Percentiles rank a stretch among this genome's conserved stretches.
Evolutionary conservation across 495 filamentous ascomycete species (phyloP).

Genomic region (Daldinia concentrica): DNA sequence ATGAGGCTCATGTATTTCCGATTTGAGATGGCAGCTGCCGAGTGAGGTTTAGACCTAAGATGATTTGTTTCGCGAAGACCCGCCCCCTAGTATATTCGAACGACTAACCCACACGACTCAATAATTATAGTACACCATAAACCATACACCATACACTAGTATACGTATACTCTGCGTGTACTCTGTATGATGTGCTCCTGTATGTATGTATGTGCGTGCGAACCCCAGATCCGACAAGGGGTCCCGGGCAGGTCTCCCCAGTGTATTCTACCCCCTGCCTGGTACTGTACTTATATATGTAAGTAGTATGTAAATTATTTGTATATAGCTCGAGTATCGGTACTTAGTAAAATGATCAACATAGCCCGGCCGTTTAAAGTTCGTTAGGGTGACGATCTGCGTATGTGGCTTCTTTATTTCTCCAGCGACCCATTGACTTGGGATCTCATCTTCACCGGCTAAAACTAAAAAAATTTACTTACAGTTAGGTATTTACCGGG

Average conservation of each 20-base stretch:
- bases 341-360: slow-evolving; percentile 8
- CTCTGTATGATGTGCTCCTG: too few relatives aligned
- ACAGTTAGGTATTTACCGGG: too few relatives aligned
- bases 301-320: background rate
- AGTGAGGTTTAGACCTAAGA: slow-evolving; percentile 10
- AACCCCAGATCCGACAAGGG: slow-evolving; percentile 6
- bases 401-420: slow-evolving; percentile 22
- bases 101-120: background rate
- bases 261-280: background rate
- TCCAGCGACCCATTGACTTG: slow-evolving; percentile 27
- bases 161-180: too few relatives aligned
- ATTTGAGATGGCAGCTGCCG: slow-evolving; percentile 30
- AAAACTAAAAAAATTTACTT: slow-evolving; percentile 9
- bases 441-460: slow-evolving; percentile 32
- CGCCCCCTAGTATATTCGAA: background rate
- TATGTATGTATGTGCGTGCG: background rate
- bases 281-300: background rate
- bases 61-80: slow-evolving; percentile 2
- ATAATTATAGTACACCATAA: too few relatives aligned
- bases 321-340: slow-evolving; percentile 12
- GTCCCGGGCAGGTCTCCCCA: background rate
- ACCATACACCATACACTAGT: too few relatives aligned
- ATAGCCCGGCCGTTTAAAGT: slow-evolving; percentile 26
- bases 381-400: slow-evolving; percentile 34
- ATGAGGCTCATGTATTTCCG: slow-evolving; percentile 21